Evolutionary conservation across 75 land plant genomes (phyloP).

Genomic region (Cryptomeria japonica): DNA sequence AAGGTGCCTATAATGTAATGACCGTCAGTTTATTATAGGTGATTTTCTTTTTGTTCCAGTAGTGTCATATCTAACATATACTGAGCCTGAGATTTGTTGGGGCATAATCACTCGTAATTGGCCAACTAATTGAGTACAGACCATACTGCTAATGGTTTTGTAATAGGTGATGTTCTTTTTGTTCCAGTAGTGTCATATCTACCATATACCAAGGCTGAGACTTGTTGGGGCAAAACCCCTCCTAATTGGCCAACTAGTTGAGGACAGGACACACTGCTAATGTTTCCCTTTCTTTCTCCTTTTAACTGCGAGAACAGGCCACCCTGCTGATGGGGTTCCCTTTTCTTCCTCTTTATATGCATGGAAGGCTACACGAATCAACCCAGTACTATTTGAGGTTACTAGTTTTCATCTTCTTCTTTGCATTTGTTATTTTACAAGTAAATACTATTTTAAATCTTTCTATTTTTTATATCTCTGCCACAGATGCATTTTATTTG

Average conservation of each 20-base stretch:
- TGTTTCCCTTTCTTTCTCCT: too few relatives aligned
- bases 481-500: background rate
- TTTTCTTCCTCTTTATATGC: too few relatives aligned
- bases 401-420: background rate
- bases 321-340: too few relatives aligned
- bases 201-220: background rate
- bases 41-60: too few relatives aligned
- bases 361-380: background rate
- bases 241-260: background rate
- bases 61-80: too few relatives aligned
- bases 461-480: background rate
- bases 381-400: background rate
- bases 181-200: background rate
- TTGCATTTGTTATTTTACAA: background rate
- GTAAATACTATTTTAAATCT: background rate
- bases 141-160: too few relatives aligned
- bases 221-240: background rate
- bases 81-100: too few relatives aligned
- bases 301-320: too few relatives aligned
- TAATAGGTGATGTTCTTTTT: background rate
- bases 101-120: too few relatives aligned
- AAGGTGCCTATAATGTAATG: background rate
- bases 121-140: too few relatives aligned
- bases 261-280: background rate
- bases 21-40: too few relatives aligned